Base-by-base conservation (phyloP, 352 stramenopile genomes). In the Phytophthora pisi region DNA sequence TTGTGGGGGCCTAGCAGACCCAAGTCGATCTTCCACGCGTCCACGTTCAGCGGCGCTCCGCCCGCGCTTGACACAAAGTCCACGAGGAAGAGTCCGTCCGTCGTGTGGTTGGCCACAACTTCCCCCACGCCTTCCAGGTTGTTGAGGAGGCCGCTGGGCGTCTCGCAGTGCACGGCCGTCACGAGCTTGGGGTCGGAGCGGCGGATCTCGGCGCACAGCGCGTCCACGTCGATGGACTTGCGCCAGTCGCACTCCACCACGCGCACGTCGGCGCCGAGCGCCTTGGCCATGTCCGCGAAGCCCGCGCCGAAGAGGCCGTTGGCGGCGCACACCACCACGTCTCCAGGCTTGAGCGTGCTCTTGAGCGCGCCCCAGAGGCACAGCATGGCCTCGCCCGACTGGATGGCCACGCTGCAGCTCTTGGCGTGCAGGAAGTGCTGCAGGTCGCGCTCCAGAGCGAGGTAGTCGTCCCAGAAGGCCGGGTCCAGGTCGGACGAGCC, bases 331-430 rank as follows among this genome's bases (percentile, higher is more conserved):
- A 88, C 60, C 24, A 88, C 79, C 13, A 72, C 59, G 36, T 86
- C 79, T 5, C 77, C 74, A 23, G 74, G 68, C 38, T 51, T 50
- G 0, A 88, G 20, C 1, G 69, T 74, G 58, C 79, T 88, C 61
- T 83, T 84, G 40, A 88, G 66, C 0, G 79, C 77, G 20, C 79
- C 79, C 79, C 79, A 88, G 53, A 88, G 61, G 13, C 68, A 66
- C 50, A 82, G 58, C 79, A 88, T 88, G 50, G 77, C 79, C 67
- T 88, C 79, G 20, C 79, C 77, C n/a, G 79, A 88, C 52, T 82
- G 75, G 47, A 88, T 82, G 43, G 72, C 75, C 18, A 88, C 67
- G 23, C 62, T 72, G 59, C 64, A 73, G 8, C 71, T 69, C 20
- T 70, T 30, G 11, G 79, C 76, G 51, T 73, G 51, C 20, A 88